Percentiles rank a stretch among this genome's conserved stretches.
These are phyloP conservation scores for Hypoxylon sp. DNA, from an alignment of 2,329 filamentous ascomycete species.

Conservation along the genomic window DNA sequence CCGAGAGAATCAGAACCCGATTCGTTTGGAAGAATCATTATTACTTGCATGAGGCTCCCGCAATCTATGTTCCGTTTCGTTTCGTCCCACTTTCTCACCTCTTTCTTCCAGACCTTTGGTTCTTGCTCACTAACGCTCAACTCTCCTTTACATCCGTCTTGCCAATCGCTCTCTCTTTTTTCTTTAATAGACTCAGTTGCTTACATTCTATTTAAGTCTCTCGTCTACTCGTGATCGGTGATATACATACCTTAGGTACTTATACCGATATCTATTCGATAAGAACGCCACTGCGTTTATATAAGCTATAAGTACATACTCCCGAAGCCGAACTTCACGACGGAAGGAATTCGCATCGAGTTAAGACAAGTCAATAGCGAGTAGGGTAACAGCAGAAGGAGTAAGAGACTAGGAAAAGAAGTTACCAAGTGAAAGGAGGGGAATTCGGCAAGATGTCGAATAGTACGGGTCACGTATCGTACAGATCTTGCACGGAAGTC, in stretches of 20 bases:
- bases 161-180: not conserved
- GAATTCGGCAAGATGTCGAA: slow-evolving; percentile 35
- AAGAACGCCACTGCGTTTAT: not conserved
- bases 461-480: slow-evolving; percentile 41
- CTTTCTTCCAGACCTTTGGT: slow-evolving; percentile 13
- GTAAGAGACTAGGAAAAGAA: slow-evolving; percentile 1
- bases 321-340: not conserved
- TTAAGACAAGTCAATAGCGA: not conserved
- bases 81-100: not conserved
- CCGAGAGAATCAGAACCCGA: slow-evolving; percentile 15
- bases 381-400: not conserved
- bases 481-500: slow-evolving; percentile 54
- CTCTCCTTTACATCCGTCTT: slow-evolving; percentile 1
- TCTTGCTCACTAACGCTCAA: slow-evolving; percentile 8
- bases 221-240: not conserved
- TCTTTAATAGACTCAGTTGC: not conserved
- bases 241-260: not conserved
- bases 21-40: slow-evolving; percentile 20
- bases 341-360: not conserved
- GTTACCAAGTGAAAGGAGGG: not conserved
- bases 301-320: not conserved
- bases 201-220: not conserved
- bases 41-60: slow-evolving; percentile 21
- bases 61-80: not conserved
- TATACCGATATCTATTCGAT: not conserved